Evolutionary conservation across 140 eudicot species (phyloP).

Genomic region (Flaveria floridana): DNA sequence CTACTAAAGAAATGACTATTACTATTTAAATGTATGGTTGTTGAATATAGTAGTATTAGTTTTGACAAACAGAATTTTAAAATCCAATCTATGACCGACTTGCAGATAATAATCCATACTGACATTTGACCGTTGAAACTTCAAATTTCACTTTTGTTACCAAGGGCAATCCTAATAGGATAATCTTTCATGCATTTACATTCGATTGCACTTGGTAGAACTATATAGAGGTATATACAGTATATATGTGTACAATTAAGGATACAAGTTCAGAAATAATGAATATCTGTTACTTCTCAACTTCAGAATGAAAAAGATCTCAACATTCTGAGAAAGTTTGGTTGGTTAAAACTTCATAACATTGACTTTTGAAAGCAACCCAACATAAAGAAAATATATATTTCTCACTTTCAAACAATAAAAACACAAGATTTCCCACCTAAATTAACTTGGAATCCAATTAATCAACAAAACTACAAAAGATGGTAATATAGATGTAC

Average conservation of each 20-base stretch:
- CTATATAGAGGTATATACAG: background rate
- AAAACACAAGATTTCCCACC: constrained; percentile 14
- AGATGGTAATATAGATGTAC: background rate
- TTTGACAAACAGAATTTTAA: too few species aligned
- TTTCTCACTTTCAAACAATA: background rate
- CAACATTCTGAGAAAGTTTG: constrained; percentile 12
- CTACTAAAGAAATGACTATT: constrained; percentile 3
- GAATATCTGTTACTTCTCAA: background rate
- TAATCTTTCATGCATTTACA: too few species aligned
- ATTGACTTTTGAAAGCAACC: background rate
- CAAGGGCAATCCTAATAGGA: too few species aligned
- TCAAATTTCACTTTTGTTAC: too few species aligned
- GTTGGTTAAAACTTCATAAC: constrained; percentile 6
- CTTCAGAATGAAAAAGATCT: constrained; percentile 14
- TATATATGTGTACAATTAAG: background rate
- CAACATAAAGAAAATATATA: background rate
- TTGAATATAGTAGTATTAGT: too few species aligned
- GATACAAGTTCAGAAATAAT: background rate
- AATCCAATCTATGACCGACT: too few species aligned
- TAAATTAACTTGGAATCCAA: background rate
- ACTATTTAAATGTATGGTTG: too few species aligned
- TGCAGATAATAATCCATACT: too few species aligned
- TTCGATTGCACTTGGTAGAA: background rate
- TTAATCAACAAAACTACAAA: background rate
- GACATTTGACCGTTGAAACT: too few species aligned